These are phyloP conservation scores for Kwoniella bestiolae DNA, from an alignment of 768 basidiomycete species.

Conservation along the genomic window DNA sequence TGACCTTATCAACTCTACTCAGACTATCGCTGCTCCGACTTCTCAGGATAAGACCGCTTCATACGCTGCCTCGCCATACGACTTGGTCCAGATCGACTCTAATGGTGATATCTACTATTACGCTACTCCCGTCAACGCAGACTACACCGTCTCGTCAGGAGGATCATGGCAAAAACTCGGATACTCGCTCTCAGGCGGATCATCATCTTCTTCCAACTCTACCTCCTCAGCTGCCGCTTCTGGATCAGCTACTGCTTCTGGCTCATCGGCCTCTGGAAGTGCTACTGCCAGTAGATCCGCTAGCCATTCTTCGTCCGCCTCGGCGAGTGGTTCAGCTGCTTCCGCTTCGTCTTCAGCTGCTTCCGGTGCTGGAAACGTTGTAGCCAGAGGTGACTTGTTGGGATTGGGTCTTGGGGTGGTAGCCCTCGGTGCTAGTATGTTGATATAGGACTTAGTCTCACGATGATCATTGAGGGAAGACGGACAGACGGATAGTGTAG, in stretches of 20 bases:
- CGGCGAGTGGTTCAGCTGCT: constrained; percentile 2
- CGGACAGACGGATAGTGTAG: no score
- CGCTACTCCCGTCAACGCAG: constrained; percentile 37
- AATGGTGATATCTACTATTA: constrained; percentile 56
- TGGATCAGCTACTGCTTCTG: constrained; percentile 24
- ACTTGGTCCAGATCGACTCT: constrained; percentile 54
- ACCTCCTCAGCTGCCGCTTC: constrained; percentile 17
- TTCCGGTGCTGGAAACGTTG: constrained; percentile 5
- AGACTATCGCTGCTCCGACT: constrained; percentile 53
- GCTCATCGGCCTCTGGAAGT: constrained; percentile 13
- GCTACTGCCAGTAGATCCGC: constrained; percentile 10
- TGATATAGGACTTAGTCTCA: constrained; percentile 21
- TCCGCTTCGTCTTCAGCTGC: constrained; percentile 1
- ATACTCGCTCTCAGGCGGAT: constrained; percentile 48
- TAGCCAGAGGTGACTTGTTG: constrained; percentile 20
- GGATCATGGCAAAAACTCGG: constrained; percentile 55
- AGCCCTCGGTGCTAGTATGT: constrained; percentile 28
- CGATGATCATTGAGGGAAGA: neutral
- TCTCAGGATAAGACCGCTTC: constrained; percentile 47
- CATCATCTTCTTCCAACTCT: constrained; percentile 21
- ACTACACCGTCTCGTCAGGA: constrained; percentile 43
- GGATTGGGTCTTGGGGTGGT: constrained; percentile 27
- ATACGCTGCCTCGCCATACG: constrained; percentile 53
- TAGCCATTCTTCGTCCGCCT: constrained; percentile 12
- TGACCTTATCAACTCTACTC: constrained; percentile 57